Percentiles rank a stretch among this genome's conserved stretches.
Conservation (phyloP, 2,329 filamentous ascomycete species). For the Phoma sp. region DNA sequence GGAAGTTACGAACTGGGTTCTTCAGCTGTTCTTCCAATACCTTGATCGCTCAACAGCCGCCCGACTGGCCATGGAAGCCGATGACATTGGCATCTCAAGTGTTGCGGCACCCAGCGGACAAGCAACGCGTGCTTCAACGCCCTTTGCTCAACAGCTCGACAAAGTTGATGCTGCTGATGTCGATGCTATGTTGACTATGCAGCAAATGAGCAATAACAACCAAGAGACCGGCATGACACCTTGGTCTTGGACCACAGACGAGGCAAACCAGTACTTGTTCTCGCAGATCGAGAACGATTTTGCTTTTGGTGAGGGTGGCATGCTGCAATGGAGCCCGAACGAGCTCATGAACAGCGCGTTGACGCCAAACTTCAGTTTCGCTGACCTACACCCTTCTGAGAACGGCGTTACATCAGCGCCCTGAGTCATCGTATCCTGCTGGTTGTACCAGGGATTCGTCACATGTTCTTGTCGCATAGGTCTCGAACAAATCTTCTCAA, state of each 20-base stretch:
- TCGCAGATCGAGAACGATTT: conserved; percentile 42
- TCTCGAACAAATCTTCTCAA: no score
- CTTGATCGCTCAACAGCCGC: conserved; percentile 54
- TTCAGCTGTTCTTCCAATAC: conserved; percentile 58
- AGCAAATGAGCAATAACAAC: conserved; percentile 3
- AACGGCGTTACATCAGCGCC: background rate
- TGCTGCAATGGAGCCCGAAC: conserved; percentile 29
- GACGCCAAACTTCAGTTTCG: conserved; percentile 24
- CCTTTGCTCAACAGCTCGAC: background rate
- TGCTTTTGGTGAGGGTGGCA: conserved; percentile 36
- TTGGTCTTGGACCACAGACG: conserved; percentile 38
- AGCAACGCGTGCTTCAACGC: conserved; percentile 9
- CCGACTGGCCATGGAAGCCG: conserved; percentile 41
- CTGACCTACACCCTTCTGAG: conserved; percentile 8
- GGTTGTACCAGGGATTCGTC: no score
- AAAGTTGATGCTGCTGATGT: conserved; percentile 8
- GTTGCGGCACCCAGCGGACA: conserved; percentile 17
- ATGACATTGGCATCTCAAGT: conserved; percentile 28
- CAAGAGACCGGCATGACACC: conserved; percentile 23
- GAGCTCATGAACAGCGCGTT: conserved; percentile 19
- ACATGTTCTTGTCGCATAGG: no score
- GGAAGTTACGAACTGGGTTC: conserved; percentile 57
- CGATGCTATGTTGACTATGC: conserved; percentile 10
- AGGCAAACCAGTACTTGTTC: conserved; percentile 40
- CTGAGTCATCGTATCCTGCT: background rate